These are phyloP conservation scores for Guadua angustifolia DNA, from an alignment of 176 grass and related monocot genomes.

Conservation along the genomic window DNA sequence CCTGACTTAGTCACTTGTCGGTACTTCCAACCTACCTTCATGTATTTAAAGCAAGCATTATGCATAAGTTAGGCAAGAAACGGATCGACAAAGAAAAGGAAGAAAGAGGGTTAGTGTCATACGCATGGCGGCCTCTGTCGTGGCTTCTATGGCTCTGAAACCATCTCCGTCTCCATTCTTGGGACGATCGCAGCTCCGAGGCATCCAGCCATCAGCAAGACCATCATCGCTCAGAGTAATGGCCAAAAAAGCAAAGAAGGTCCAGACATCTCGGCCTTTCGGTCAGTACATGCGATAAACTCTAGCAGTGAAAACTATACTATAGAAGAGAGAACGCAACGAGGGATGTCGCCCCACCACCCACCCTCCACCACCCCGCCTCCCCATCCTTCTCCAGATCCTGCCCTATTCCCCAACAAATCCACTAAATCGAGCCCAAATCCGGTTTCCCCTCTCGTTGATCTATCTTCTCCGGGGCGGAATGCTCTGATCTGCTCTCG, in stretches of 20 bases:
- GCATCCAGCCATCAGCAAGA: not conserved
- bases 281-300: conserved; percentile 42
- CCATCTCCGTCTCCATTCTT: conserved; percentile 38
- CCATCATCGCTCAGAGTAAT: conserved; percentile 35
- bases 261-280: conserved; percentile 58
- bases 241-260: conserved; percentile 64
- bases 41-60: conserved; percentile 42
- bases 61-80: not conserved
- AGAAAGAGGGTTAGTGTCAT: not conserved
- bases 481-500: too few relatives aligned
- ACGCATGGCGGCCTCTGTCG: conserved; percentile 17
- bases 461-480: too few relatives aligned
- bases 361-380: too few relatives aligned
- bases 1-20: conserved; percentile 12
- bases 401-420: too few relatives aligned
- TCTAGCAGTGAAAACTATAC: not conserved
- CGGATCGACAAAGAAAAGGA: conserved; percentile 22
- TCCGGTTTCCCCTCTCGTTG: too few relatives aligned
- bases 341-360: too few relatives aligned
- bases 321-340: too few relatives aligned
- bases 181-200: not conserved
- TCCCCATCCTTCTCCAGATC: too few relatives aligned
- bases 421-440: too few relatives aligned
- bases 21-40: conserved; percentile 22
- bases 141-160: conserved; percentile 45